These are phyloP conservation scores for Aspergillus sparsus DNA, from an alignment of 495 filamentous ascomycete genomes.

Conservation along the genomic window DNA sequence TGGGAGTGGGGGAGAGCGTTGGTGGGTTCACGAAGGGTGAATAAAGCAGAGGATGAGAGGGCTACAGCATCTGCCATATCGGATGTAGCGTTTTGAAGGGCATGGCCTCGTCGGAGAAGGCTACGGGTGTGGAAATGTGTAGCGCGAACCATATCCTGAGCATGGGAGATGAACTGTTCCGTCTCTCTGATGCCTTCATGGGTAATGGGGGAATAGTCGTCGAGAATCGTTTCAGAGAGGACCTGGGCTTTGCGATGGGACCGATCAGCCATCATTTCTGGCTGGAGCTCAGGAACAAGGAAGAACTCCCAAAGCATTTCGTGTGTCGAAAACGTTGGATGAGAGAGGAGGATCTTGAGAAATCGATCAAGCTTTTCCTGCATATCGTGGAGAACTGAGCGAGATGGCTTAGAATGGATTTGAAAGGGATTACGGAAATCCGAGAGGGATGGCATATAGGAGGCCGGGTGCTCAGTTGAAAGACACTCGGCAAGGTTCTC, in stretches of 20 bases:
- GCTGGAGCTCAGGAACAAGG: conserved; percentile 90
- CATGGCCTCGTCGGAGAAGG: conserved; percentile 60
- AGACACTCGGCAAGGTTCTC: conserved; percentile 86
- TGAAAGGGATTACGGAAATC: conserved; percentile 87
- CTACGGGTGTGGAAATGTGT: conserved; percentile 80
- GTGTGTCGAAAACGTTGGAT: conserved; percentile 93
- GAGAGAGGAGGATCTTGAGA: conserved; percentile 77
- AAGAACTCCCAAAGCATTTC: conserved; percentile 99
- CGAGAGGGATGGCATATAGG: conserved; percentile 82
- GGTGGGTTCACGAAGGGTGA: conserved; percentile 46
- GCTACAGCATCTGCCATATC: conserved; percentile 70
- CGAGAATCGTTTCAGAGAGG: conserved; percentile 77
- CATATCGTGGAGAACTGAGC: conserved; percentile 81
- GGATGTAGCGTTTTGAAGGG: conserved; percentile 38
- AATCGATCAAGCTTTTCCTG: conserved; percentile 87
- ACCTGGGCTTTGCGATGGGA: conserved; percentile 82
- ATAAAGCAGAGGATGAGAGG: conserved; percentile 57
- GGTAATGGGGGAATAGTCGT: conserved; percentile 77
- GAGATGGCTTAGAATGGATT: conserved; percentile 86
- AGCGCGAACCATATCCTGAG: conserved; percentile 81
- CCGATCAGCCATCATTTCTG: conserved; percentile 85
- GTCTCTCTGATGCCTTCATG: conserved; percentile 81
- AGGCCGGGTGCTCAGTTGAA: conserved; percentile 89
- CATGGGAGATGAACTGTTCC: conserved; percentile 87
- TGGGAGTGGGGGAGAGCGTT: conserved; percentile 64